These are phyloP conservation scores for Skeletonema marinoi DNA, from an alignment of 108 stramenopile genomes.

Conservation along the genomic window DNA sequence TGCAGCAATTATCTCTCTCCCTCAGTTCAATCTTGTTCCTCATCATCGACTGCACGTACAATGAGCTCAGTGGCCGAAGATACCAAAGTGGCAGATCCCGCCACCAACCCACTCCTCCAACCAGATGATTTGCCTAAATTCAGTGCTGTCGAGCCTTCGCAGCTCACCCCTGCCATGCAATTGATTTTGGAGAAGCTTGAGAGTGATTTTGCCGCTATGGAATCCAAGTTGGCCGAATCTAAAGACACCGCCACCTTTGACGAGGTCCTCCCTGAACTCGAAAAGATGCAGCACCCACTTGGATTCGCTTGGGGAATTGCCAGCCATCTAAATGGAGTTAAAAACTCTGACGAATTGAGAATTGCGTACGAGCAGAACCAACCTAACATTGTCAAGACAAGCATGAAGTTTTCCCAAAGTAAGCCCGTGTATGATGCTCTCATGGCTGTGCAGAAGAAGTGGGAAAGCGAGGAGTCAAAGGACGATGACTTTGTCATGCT, in stretches of 20 bases:
- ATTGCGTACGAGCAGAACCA: constrained; percentile 92
- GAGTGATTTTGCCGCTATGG: constrained; percentile 69
- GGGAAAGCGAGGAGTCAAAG: constrained; percentile 34
- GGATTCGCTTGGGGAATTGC: constrained; percentile 97
- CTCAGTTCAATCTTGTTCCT: constrained; percentile 4
- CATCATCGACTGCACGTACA: constrained; percentile 3
- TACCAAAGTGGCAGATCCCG: constrained; percentile 3
- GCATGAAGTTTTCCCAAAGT: constrained; percentile 89
- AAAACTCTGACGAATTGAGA: constrained; percentile 93
- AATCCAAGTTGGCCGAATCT: constrained; percentile 42
- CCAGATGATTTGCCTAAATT: constrained; percentile 89
- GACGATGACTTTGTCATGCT: constrained; percentile 48
- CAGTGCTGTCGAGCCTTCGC: constrained; percentile 68
- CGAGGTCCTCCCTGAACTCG: constrained; percentile 79
- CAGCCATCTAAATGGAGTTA: constrained; percentile 95
- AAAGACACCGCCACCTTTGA: constrained; percentile 39
- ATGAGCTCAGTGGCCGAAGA: constrained; percentile 15
- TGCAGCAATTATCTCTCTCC: constrained; percentile 1
- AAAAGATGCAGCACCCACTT: constrained; percentile 74
- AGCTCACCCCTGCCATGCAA: constrained; percentile 87
- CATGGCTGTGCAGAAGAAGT: constrained; percentile 54
- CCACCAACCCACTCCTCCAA: constrained; percentile 83
- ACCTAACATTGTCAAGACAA: constrained; percentile 88
- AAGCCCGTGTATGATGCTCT: constrained; percentile 92
- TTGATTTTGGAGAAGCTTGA: constrained; percentile 67